Percentiles rank a stretch among this genome's conserved stretches.
These are phyloP conservation scores for Penicillium sp. DNA, from an alignment of 2,329 filamentous ascomycete genomes.

Conservation along the genomic window DNA sequence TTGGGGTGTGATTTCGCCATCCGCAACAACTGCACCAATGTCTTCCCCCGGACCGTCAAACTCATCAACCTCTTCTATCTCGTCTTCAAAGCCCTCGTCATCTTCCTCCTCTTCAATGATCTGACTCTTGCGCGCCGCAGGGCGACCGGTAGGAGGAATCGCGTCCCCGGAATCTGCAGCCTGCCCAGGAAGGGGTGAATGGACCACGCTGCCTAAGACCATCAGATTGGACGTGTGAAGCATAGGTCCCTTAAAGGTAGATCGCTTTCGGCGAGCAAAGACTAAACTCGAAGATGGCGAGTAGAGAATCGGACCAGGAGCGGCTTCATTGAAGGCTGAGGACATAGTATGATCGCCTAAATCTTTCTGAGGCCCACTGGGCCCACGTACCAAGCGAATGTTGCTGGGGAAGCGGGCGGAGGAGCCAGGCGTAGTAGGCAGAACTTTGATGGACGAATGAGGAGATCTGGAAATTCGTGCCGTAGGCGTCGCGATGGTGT, in stretches of 20 bases:
- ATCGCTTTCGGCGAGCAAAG: slow-evolving; percentile 51
- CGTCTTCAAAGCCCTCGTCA: slow-evolving; percentile 42
- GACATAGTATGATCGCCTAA: slow-evolving; percentile 31
- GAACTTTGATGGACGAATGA: slow-evolving; percentile 90
- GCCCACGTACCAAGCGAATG: slow-evolving; percentile 74
- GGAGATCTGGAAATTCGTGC: slow-evolving; percentile 72
- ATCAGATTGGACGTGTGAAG: slow-evolving; percentile 44
- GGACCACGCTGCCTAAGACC: slow-evolving; percentile 38
- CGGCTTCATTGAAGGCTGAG: slow-evolving; percentile 45
- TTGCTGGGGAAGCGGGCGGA: slow-evolving; percentile 76
- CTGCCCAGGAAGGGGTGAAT: slow-evolving; percentile 40
- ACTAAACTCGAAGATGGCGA: slow-evolving; percentile 49
- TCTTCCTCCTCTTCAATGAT: slow-evolving; percentile 53
- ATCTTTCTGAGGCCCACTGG: slow-evolving; percentile 35
- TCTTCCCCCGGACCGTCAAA: slow-evolving; percentile 42
- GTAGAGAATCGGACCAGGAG: slow-evolving; percentile 41
- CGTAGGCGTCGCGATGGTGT: slow-evolving; percentile 69
- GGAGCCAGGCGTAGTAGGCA: slow-evolving; percentile 83
- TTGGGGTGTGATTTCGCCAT: slow-evolving; percentile 12
- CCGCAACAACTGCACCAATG: slow-evolving; percentile 23
- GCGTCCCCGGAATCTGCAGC: slow-evolving; percentile 26
- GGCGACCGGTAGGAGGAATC: slow-evolving; percentile 26
- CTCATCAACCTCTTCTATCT: slow-evolving; percentile 48
- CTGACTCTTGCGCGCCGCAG: slow-evolving; percentile 44
- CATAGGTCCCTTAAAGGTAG: slow-evolving; percentile 51